Conservation (phyloP, 768 basidiomycete species). For the Mrakia hoshinonis region DNA sequence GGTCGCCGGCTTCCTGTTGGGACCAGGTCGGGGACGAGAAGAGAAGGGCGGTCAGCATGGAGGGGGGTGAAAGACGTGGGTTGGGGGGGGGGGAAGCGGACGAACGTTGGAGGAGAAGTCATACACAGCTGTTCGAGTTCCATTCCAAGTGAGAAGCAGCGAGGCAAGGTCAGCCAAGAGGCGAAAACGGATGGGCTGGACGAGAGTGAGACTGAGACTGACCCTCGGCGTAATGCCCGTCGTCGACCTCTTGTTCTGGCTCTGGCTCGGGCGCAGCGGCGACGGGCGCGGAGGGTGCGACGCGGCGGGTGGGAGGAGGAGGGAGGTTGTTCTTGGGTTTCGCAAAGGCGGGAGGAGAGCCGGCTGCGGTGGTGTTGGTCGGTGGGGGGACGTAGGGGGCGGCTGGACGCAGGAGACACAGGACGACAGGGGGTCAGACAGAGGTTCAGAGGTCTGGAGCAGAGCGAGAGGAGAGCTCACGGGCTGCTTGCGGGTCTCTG, state of each 20-base stretch:
- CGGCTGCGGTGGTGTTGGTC: neutral
- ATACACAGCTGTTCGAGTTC: neutral
- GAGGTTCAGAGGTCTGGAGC: neutral
- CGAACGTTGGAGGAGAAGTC: neutral
- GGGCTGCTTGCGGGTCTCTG: constrained; percentile 16
- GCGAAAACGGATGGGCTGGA: neutral
- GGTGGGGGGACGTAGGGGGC: constrained; percentile 18
- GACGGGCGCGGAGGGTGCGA: neutral
- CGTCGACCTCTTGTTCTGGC: constrained; percentile 9
- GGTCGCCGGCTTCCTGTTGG: constrained; percentile 21
- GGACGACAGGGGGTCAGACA: neutral
- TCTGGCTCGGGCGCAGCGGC: constrained; percentile 8
- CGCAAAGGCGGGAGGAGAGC: neutral
- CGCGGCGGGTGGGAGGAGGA: constrained; percentile 23
- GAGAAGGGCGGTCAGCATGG: neutral
- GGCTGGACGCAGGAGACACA: neutral
- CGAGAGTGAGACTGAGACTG: neutral
- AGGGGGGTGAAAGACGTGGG: neutral
- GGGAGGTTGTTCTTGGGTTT: constrained; percentile 25
- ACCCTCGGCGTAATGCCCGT: constrained; percentile 26
- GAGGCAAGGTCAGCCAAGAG: neutral
- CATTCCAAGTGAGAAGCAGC: neutral
- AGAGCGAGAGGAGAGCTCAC: neutral
- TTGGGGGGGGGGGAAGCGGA: neutral
- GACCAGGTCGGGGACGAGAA: neutral